phyloP scores from a whole-genome alignment of 306 rosid species.

The Carpinus viminea region DNA sequence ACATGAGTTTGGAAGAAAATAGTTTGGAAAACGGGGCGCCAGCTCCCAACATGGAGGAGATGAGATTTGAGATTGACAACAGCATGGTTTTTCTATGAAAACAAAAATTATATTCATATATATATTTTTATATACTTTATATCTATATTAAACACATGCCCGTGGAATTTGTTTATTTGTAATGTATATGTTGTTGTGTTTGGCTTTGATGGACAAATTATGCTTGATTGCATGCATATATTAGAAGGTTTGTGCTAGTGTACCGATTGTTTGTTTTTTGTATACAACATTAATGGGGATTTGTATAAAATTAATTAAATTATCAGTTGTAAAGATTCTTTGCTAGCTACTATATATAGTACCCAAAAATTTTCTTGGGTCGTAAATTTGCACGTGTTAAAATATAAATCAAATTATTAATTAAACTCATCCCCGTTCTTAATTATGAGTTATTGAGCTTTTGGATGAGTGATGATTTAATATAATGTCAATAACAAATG shows the following conservation, averaged over 20 bases:
- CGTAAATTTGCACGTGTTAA: too few species aligned
- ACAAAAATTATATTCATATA: neutral
- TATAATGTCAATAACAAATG: too few species aligned
- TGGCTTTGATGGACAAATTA: slow-evolving; percentile 1
- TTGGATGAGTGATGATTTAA: too few species aligned
- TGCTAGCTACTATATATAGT: neutral
- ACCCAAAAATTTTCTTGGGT: neutral
- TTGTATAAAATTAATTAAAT: neutral
- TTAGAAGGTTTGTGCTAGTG: slow-evolving; percentile 17
- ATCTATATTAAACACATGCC: slow-evolving; percentile 8
- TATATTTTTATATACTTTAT: neutral
- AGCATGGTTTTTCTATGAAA: slow-evolving; percentile 58
- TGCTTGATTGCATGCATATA: neutral
- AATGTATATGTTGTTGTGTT: slow-evolving; percentile 12
- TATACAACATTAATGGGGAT: neutral
- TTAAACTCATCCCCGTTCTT: too few species aligned
- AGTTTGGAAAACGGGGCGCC: slow-evolving; percentile 56
- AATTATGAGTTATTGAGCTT: too few species aligned
- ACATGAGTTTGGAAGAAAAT: slow-evolving; percentile 63
- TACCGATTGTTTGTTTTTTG: neutral
- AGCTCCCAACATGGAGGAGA: slow-evolving; percentile 50
- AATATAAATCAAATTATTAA: too few species aligned
- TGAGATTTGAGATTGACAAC: slow-evolving; percentile 70
- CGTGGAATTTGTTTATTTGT: neutral
- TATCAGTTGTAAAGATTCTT: slow-evolving; percentile 5